A percentile compares a stretch with the other conserved stretches of the same genome.
phyloP scores from a whole-genome alignment of 1,139 yeast genomes.

The Barnettozyma hawaiiensis region DNA sequence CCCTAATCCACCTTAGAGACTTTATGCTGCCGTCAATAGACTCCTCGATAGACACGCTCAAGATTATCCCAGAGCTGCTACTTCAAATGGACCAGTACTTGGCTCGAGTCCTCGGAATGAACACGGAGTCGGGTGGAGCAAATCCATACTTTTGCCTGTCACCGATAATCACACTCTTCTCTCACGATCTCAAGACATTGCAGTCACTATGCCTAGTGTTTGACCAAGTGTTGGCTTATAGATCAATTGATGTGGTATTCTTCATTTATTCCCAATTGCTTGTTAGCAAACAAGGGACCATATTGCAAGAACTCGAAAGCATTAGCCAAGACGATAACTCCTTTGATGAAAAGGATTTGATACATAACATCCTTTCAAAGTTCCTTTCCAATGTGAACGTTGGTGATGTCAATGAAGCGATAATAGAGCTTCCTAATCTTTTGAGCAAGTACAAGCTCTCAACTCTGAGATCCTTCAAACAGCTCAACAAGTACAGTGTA shows the following conservation, averaged over 20 bases:
- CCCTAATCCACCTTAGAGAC: slow-evolving; percentile 68
- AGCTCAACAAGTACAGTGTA: slow-evolving; percentile 13
- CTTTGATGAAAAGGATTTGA: slow-evolving; percentile 14
- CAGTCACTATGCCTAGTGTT: slow-evolving; percentile 51
- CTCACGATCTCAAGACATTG: slow-evolving; percentile 60
- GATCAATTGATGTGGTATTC: slow-evolving; percentile 37
- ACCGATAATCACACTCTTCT: slow-evolving; percentile 67
- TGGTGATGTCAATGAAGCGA: slow-evolving; percentile 8
- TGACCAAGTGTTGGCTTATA: slow-evolving; percentile 54
- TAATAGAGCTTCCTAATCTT: neutral
- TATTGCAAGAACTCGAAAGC: slow-evolving; percentile 19
- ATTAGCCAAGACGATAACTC: slow-evolving; percentile 5
- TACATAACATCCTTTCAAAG: slow-evolving; percentile 20
- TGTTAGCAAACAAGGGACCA: slow-evolving; percentile 35
- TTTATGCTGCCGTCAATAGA: slow-evolving; percentile 72
- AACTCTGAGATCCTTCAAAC: slow-evolving; percentile 7
- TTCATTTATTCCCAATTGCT: slow-evolving; percentile 57
- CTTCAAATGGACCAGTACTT: slow-evolving; percentile 44
- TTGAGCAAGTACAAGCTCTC: slow-evolving; percentile 3
- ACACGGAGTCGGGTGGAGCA: slow-evolving; percentile 32
- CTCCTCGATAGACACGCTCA: slow-evolving; percentile 60
- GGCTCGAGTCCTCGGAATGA: slow-evolving; percentile 44
- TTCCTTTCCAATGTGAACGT: slow-evolving; percentile 5
- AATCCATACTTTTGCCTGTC: slow-evolving; percentile 66
- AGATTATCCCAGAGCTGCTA: slow-evolving; percentile 58